phyloP scores from a whole-genome alignment of 2,329 filamentous ascomycete genomes.

The Ophioceras dolichostomum region DNA sequence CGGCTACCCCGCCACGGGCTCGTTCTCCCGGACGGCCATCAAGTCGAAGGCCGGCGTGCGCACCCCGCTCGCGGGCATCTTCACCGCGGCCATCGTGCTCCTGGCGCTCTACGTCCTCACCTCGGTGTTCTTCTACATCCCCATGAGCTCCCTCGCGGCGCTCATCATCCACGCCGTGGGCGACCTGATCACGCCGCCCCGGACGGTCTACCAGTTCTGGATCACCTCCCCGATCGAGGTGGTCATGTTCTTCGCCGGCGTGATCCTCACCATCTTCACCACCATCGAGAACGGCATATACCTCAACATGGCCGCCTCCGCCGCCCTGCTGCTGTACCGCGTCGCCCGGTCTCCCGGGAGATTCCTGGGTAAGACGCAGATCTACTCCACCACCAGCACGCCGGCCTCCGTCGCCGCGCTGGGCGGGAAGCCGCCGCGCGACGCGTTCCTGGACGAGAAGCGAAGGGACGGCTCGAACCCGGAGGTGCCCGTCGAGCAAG shows the following conservation, averaged over 20 bases:
- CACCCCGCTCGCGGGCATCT: constrained; percentile 79
- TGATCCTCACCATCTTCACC: constrained; percentile 21
- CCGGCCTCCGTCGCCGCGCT: constrained; percentile 5
- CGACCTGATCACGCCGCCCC: constrained; percentile 29
- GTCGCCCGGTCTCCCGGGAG: constrained; percentile 31
- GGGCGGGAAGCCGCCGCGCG: constrained; percentile 9
- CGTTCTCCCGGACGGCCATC: constrained; percentile 92
- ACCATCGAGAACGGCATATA: constrained; percentile 39
- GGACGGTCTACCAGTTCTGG: constrained; percentile 17
- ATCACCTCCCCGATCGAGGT: constrained; percentile 31
- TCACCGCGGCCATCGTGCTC: constrained; percentile 76
- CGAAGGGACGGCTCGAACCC: constrained; percentile 32
- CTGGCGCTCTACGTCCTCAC: constrained; percentile 83
- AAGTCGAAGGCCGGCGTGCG: constrained; percentile 94
- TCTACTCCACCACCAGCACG: constrained; percentile 2
- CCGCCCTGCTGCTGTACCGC: constrained; percentile 28
- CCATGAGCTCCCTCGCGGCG: constrained; percentile 64
- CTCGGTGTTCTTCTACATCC: constrained; percentile 88
- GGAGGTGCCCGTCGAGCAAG: constrained; percentile 24
- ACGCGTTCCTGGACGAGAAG: constrained; percentile 28
- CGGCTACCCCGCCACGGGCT: constrained; percentile 85
- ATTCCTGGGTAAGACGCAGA: constrained; percentile 26
- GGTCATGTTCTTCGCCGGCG: constrained; percentile 7
- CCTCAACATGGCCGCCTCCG: constrained; percentile 29
- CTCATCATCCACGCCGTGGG: constrained; percentile 95